Percentiles rank a stretch among this genome's conserved stretches.
Conservation (phyloP, 129 eudicot species). For the Centrapalus pauciflorus region DNA sequence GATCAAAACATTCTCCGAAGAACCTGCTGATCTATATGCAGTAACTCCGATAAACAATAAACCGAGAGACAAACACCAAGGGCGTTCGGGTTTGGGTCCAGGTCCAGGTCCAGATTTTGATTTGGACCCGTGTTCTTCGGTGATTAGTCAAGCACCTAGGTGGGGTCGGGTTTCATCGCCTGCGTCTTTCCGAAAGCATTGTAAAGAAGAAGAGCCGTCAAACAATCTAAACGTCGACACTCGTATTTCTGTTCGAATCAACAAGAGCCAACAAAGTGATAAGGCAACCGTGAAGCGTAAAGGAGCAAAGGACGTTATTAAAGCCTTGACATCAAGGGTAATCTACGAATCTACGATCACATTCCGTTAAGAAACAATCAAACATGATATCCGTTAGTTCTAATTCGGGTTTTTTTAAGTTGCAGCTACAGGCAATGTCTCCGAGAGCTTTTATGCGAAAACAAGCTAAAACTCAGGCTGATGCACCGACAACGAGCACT, state of each 20-base stretch:
- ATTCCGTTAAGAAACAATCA: neutral
- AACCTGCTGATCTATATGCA: conserved; percentile 5
- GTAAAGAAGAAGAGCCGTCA: conserved; percentile 13
- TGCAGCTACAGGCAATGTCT: conserved; percentile 52
- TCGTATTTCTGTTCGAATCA: neutral
- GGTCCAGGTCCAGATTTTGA: neutral
- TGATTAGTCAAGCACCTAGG: conserved; percentile 24
- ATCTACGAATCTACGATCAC: neutral
- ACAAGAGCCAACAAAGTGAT: conserved; percentile 8
- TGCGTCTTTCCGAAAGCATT: conserved; percentile 26
- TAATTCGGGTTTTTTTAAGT: neutral
- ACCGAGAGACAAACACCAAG: conserved; percentile 12
- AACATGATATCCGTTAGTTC: neutral
- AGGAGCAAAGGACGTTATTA: conserved; percentile 52
- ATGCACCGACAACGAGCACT: conserved; percentile 14
- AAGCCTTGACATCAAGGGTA: conserved; percentile 59
- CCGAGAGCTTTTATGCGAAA: conserved; percentile 37
- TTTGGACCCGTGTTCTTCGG: conserved; percentile 9
- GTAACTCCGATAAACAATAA: conserved; percentile 9
- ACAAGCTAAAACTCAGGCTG: conserved; percentile 28
- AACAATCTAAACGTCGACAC: neutral
- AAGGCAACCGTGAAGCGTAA: conserved; percentile 31
- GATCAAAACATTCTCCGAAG: conserved; percentile 24
- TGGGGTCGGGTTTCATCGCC: conserved; percentile 66
- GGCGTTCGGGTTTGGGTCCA: conserved; percentile 10